Evolutionary conservation across 257 asterid genomes (phyloP).

Genomic region (Solanum chilense): DNA sequence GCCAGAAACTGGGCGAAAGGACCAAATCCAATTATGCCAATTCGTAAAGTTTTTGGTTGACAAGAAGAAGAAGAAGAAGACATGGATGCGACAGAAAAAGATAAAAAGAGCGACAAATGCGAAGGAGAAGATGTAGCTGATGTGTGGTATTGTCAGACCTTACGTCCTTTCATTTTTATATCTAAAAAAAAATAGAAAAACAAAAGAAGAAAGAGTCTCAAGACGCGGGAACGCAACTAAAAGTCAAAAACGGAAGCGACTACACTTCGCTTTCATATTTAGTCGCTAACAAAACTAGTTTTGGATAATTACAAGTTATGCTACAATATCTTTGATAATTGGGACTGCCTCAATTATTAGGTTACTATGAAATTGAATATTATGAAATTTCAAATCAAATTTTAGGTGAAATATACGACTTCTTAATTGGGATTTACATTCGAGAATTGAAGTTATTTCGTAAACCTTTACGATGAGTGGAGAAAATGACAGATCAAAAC

Average conservation of each 20-base stretch:
- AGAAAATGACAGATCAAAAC: no score
- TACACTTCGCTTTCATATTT: background rate
- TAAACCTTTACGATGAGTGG: no score
- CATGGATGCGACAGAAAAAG: background rate
- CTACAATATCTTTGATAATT: background rate
- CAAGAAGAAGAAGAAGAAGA: slow-evolving; percentile 12
- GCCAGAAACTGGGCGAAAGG: slow-evolving; percentile 69
- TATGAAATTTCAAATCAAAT: no score
- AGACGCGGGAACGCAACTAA: background rate
- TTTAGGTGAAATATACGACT: no score
- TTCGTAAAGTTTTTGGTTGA: slow-evolving; percentile 26
- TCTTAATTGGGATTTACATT: no score
- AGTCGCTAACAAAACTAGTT: background rate
- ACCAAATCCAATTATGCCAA: slow-evolving; percentile 82
- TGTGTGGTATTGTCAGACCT: background rate
- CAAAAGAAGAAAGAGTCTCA: background rate
- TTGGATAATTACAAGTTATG: background rate
- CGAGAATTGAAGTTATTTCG: no score
- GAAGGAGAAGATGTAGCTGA: background rate
- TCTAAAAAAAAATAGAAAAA: background rate
- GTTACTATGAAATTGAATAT: no score
- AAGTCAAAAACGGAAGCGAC: background rate
- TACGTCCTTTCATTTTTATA: background rate
- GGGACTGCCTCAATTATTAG: no score
- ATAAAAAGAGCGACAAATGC: background rate